Percentiles rank a stretch among this genome's conserved stretches.
phyloP scores from a whole-genome alignment of 2,329 filamentous ascomycete genomes.

The Pyrenochaeta sp. region DNA sequence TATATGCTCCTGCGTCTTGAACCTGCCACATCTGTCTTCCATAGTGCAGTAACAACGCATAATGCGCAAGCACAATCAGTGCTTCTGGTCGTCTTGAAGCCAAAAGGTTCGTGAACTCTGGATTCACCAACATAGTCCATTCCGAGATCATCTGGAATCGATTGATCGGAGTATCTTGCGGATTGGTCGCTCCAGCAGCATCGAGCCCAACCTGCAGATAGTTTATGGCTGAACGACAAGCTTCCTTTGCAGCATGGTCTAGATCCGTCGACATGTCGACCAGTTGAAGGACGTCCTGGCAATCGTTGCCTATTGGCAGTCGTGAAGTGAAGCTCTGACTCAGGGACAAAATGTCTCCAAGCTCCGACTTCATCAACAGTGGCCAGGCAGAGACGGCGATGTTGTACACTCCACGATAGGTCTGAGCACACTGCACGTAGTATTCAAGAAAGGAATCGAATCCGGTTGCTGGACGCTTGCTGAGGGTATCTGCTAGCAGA shows the following conservation, averaged over 20 bases:
- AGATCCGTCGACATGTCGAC: conserved; percentile 23
- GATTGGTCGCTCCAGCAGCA: conserved; percentile 11
- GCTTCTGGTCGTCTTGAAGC: conserved; percentile 50
- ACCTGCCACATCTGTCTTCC: conserved; percentile 29
- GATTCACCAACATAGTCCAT: conserved; percentile 49
- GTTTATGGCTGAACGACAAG: conserved; percentile 33
- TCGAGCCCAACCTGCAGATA: conserved; percentile 33
- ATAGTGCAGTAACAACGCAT: conserved; percentile 58
- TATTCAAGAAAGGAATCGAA: conserved; percentile 36
- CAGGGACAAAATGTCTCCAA: conserved; percentile 32
- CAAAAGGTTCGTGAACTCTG: conserved; percentile 48
- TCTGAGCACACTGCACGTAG: conserved; percentile 39
- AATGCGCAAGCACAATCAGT: conserved; percentile 59
- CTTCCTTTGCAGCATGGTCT: conserved; percentile 22
- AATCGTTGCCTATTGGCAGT: conserved; percentile 29
- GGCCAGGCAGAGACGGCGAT: conserved; percentile 32
- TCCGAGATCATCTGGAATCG: conserved; percentile 37
- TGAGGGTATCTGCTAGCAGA: conserved; percentile 45
- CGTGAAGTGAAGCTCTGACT: conserved; percentile 24
- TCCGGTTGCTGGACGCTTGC: conserved; percentile 18
- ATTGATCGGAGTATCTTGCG: conserved; percentile 4
- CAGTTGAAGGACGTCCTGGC: conserved; percentile 20
- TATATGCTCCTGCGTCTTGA: conserved; percentile 22
- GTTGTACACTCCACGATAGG: conserved; percentile 24
- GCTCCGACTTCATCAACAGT: conserved; percentile 31